These are phyloP conservation scores for Corynespora cassiicola DNA, from an alignment of 2,329 filamentous ascomycete genomes.

Conservation along the genomic window DNA sequence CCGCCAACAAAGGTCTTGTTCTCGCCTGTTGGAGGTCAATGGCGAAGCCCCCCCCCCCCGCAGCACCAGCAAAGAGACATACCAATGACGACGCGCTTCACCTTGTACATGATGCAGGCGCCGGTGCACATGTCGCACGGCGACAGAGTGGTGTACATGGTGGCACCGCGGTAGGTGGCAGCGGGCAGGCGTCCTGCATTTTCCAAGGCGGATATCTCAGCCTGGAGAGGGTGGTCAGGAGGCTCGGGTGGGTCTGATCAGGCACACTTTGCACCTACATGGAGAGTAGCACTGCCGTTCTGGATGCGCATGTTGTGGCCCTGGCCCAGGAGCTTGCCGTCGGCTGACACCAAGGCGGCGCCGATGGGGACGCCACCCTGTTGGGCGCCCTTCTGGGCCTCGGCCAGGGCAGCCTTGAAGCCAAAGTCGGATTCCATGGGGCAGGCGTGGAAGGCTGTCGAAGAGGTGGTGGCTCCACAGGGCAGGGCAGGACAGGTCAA, in stretches of 20 bases:
- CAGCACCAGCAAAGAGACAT: conserved; percentile 7
- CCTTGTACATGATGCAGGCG: conserved; percentile 77
- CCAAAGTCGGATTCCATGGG: conserved; percentile 47
- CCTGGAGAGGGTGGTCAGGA: no score
- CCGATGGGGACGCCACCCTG: conserved; percentile 67
- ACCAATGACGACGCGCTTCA: conserved; percentile 75
- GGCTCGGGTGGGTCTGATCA: conserved; percentile 15
- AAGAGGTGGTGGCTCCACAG: neutral
- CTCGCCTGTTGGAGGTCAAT: conserved; percentile 52
- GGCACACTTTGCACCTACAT: conserved; percentile 58
- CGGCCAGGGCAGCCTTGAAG: conserved; percentile 64
- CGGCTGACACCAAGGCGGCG: conserved; percentile 68
- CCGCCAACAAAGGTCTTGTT: conserved; percentile 78
- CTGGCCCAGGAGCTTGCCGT: conserved; percentile 73
- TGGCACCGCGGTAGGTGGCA: conserved; percentile 71
- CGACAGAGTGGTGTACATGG: conserved; percentile 84
- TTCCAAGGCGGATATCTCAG: conserved; percentile 77
- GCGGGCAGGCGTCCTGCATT: conserved; percentile 76
- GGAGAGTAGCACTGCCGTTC: conserved; percentile 72
- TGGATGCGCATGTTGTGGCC: conserved; percentile 81
- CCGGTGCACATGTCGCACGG: conserved; percentile 86
- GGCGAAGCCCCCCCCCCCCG: neutral
- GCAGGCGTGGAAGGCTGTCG: conserved; percentile 2
- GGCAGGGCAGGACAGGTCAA: no score
- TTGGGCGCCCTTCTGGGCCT: conserved; percentile 61